phyloP scores from a whole-genome alignment of 2,329 filamentous ascomycete genomes.

The Trichoderma semiorbis region DNA sequence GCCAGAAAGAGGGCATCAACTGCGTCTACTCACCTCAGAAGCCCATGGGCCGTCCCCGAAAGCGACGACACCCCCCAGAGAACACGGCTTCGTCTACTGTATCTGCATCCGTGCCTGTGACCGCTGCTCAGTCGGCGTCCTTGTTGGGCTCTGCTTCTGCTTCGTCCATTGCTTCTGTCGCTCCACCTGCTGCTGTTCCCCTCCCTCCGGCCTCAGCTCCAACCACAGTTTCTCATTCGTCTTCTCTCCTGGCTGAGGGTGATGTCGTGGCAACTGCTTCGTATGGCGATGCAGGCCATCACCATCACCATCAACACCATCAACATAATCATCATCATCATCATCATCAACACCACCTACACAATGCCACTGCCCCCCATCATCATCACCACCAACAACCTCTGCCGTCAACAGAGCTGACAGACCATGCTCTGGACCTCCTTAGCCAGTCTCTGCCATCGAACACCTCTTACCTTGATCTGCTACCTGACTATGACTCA shows the following conservation, averaged over 20 bases:
- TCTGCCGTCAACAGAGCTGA: slow-evolving; percentile 24
- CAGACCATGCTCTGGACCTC: slow-evolving; percentile 31
- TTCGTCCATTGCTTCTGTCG: neutral
- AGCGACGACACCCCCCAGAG: slow-evolving; percentile 44
- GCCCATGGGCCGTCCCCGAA: slow-evolving; percentile 62
- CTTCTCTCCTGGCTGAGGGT: neutral
- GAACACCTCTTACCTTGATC: slow-evolving; percentile 37
- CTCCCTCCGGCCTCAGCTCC: neutral
- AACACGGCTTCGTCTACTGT: slow-evolving; percentile 12
- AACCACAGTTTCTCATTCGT: neutral
- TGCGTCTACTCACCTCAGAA: slow-evolving; percentile 65
- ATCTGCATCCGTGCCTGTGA: neutral
- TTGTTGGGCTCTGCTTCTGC: neutral
- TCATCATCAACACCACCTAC: neutral
- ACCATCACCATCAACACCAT: neutral
- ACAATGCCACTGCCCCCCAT: neutral
- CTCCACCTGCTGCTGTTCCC: neutral
- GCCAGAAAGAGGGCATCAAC: slow-evolving; percentile 51
- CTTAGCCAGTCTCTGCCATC: slow-evolving; percentile 29
- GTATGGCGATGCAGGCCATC: neutral
- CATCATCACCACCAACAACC: neutral
- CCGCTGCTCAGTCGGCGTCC: neutral
- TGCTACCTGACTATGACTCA: slow-evolving; percentile 26
- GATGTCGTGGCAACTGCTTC: neutral
- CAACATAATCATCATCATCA: neutral